Evolutionary conservation across 352 stramenopile species (phyloP), one percentile per base, ranked within the genome.

Genomic region (Bremia lactucae): DNA sequence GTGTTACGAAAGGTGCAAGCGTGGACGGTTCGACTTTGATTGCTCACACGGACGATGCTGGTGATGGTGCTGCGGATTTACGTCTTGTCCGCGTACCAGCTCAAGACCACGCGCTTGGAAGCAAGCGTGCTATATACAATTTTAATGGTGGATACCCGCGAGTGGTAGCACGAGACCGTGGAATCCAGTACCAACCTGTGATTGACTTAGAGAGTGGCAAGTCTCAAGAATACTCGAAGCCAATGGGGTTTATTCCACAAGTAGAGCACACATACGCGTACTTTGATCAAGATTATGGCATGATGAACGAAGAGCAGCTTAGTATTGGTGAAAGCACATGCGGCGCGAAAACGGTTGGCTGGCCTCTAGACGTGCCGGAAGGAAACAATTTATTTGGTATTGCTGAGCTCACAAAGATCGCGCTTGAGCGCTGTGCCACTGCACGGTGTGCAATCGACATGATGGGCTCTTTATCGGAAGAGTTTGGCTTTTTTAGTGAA

Each of bases 301-400:
- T 96, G 59, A 95, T 97, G 62, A 98, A 98, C 62, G 93, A 98
- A 45, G 61, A 86, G 43, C 77, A 96, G 62, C 66, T 97, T 31
- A 95, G 70, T 38, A 97, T 98, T 36, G 87, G 75, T 3, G 93
- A 97, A 72, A 95, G 77, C 40, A 97, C 91, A n/a, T 97, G 90
- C 46, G 73, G 76, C 4, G 78, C 77, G 14, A 78, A 84, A 36
- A 93, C 78, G 25, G 64, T 84, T 25, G 70, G 83, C 42, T 93
- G 77, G 80, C 38, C 75, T 2, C 41, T 66, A 2, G 49, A 89
- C 29, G 47, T 71, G 2, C 31, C 58, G 4, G 62, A 80, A 19
- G 88, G 87, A 33, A 79, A 87, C 35, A 92, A 94, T 34, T 45
- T 96, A 8, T 88, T 97, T 37, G 77, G 82, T 43, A 95, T 96